phyloP scores from a whole-genome alignment of 148 eudicot genomes.

The Diospyros kaki region DNA sequence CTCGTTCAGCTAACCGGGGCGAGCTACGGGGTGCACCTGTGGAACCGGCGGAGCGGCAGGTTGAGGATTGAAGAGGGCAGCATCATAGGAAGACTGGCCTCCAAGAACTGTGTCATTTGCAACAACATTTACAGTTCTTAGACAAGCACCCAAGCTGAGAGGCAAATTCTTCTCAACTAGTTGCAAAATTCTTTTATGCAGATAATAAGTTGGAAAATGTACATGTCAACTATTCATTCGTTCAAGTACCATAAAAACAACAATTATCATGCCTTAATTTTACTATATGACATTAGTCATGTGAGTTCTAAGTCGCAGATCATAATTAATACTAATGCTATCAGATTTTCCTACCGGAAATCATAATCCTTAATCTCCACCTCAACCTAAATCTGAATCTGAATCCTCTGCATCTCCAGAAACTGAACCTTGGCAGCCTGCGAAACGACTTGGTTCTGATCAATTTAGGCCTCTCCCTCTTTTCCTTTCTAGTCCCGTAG shows the following conservation, averaged over 20 bases:
- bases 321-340: not conserved
- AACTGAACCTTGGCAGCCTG: slow-evolving; percentile 32
- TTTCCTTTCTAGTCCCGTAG: not conserved
- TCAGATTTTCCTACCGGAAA: slow-evolving; percentile 26
- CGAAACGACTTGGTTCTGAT: slow-evolving; percentile 32
- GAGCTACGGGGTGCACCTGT: slow-evolving; percentile 64
- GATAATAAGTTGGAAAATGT: not conserved
- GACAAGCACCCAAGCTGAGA: not conserved
- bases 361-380: slow-evolving; percentile 16
- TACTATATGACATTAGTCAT: no score
- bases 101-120: slow-evolving; percentile 55
- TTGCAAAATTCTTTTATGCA: not conserved
- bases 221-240: not conserved
- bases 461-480: slow-evolving; percentile 15
- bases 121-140: slow-evolving; percentile 22
- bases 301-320: no score
- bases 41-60: slow-evolving; percentile 54
- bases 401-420: slow-evolving; percentile 28
- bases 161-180: not conserved
- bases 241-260: no score
- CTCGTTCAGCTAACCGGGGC: slow-evolving; percentile 20
- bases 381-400: slow-evolving; percentile 26
- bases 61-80: slow-evolving; percentile 58
- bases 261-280: no score
- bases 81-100: slow-evolving; percentile 42